Conservation (phyloP, 768 basidiomycete genomes). For the Lactarius vividus region DNA sequence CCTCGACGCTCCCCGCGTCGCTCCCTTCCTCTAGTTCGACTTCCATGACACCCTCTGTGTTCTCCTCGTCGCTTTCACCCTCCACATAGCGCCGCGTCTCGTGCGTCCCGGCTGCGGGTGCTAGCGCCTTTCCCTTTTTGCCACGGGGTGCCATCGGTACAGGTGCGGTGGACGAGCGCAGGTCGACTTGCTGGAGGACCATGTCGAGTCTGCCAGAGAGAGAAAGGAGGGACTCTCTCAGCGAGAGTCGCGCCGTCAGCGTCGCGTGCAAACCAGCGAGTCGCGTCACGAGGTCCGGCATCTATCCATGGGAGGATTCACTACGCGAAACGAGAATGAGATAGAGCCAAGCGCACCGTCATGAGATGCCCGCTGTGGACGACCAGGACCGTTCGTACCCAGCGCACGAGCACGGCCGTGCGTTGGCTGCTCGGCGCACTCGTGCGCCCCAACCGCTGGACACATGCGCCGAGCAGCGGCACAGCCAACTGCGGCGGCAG, state of each 20-base stretch:
- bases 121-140: constrained; percentile 38
- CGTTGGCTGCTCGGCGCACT: constrained; percentile 79
- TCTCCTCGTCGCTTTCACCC: constrained; percentile 74
- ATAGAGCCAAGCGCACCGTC: constrained; percentile 60
- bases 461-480: constrained; percentile 81
- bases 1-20: constrained; percentile 74
- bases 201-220: constrained; percentile 90
- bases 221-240: constrained; percentile 82
- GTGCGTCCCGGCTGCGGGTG: constrained; percentile 35
- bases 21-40: constrained; percentile 61
- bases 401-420: constrained; percentile 64
- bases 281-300: constrained; percentile 87
- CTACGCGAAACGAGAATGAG: constrained; percentile 10
- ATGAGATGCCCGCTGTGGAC: constrained; percentile 90
- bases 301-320: constrained; percentile 43
- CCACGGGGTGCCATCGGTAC: constrained; percentile 46
- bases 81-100: constrained; percentile 58
- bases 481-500: constrained; percentile 86
- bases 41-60: constrained; percentile 43
- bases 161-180: constrained; percentile 73
- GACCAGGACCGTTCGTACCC: constrained; percentile 79
- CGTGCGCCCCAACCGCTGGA: constrained; percentile 82
- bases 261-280: constrained; percentile 83
- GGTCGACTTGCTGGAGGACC: constrained; percentile 90
- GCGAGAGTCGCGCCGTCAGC: constrained; percentile 70